These are phyloP conservation scores for Hypoxylon lenormandii DNA, from an alignment of 495 filamentous ascomycete species.

Conservation along the genomic window DNA sequence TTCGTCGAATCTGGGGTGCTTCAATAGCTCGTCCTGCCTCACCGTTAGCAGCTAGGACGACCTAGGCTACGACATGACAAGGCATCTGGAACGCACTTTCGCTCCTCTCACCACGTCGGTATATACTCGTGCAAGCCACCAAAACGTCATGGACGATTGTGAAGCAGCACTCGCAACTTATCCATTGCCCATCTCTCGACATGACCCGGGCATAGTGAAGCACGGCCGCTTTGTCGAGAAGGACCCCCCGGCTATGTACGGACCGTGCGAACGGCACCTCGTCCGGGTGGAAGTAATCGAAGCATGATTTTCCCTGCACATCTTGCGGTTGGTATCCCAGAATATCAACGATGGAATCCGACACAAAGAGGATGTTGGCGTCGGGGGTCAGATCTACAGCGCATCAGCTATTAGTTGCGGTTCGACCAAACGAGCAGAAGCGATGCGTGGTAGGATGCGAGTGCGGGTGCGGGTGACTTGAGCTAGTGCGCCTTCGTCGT, in stretches of 20 bases:
- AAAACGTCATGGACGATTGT: constrained; percentile 88
- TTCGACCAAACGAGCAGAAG: constrained; percentile 24
- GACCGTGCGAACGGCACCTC: constrained; percentile 80
- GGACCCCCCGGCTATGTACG: constrained; percentile 77
- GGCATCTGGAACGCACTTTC: constrained; percentile 69
- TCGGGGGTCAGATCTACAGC: constrained; percentile 75
- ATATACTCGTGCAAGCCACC: constrained; percentile 86
- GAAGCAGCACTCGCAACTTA: constrained; percentile 89
- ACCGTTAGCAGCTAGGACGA: constrained; percentile 37
- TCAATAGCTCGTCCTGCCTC: constrained; percentile 77
- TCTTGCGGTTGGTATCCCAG: constrained; percentile 82
- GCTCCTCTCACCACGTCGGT: constrained; percentile 74
- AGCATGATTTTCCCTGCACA: constrained; percentile 79
- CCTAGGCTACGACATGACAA: constrained; percentile 13
- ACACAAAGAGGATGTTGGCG: constrained; percentile 84
- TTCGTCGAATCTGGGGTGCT: constrained; percentile 78
- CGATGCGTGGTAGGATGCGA: constrained; percentile 7
- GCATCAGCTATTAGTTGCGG: constrained; percentile 39
- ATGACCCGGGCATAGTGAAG: constrained; percentile 81
- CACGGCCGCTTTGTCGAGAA: constrained; percentile 86
- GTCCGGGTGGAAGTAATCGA: constrained; percentile 87
- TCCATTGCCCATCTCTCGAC: constrained; percentile 75
- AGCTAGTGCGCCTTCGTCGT: constrained; percentile 14
- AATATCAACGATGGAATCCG: constrained; percentile 83
- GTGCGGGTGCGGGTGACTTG: constrained; percentile 13